phyloP scores from a whole-genome alignment of 108 stramenopile genomes.

The Bacterosira constricta region DNA sequence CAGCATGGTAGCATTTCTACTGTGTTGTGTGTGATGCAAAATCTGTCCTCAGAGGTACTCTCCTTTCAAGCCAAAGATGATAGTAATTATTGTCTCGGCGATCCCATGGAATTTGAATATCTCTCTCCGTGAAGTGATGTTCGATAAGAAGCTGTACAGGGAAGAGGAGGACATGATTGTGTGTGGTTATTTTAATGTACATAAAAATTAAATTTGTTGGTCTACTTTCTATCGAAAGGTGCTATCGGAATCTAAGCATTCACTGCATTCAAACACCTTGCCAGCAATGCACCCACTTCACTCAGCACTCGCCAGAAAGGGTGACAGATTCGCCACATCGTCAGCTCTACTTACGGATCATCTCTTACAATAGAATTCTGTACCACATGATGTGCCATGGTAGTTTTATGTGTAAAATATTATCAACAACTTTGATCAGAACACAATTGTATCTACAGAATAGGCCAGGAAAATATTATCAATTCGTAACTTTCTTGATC shows the following conservation, averaged over 20 bases:
- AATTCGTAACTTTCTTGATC: too few relatives aligned
- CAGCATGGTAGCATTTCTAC: background rate
- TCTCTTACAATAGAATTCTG: too few relatives aligned
- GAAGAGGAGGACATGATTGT: too few relatives aligned
- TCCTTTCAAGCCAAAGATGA: constrained; percentile 5
- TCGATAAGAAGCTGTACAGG: too few relatives aligned
- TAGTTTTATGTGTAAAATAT: too few relatives aligned
- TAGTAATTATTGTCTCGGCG: background rate
- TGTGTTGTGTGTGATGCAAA: constrained; percentile 8
- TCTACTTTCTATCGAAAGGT: too few relatives aligned
- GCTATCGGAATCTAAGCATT: constrained; percentile 55
- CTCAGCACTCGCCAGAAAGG: constrained; percentile 62
- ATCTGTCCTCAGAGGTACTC: constrained; percentile 12
- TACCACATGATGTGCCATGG: too few relatives aligned
- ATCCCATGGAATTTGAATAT: constrained; percentile 25
- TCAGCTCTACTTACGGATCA: constrained; percentile 64
- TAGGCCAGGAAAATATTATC: too few relatives aligned
- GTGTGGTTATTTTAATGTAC: too few relatives aligned
- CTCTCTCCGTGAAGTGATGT: background rate
- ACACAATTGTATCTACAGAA: too few relatives aligned
- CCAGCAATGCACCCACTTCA: constrained; percentile 81
- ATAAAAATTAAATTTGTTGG: too few relatives aligned
- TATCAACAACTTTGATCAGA: too few relatives aligned
- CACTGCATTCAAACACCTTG: constrained; percentile 65
- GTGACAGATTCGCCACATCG: constrained; percentile 65